Percentiles rank a stretch among this genome's conserved stretches.
Conservation (phyloP, 2,329 filamentous ascomycete genomes). For the Scedosporium minutisporum region DNA sequence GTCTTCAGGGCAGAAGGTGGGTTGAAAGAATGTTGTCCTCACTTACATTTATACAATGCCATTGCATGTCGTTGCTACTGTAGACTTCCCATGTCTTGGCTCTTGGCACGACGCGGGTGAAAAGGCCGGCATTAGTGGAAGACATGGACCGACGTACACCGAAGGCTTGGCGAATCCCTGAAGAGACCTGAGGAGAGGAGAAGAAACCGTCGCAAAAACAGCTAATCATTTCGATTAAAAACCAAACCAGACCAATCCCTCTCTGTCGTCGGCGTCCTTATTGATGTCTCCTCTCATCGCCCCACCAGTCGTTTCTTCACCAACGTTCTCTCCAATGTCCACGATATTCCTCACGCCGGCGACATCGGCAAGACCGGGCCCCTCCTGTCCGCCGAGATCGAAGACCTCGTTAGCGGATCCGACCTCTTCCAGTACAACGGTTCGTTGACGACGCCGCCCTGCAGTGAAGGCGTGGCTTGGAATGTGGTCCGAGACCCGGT, state of each 20-base stretch:
- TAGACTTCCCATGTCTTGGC: not conserved
- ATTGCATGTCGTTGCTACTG: not conserved
- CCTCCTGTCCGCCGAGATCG: constrained; percentile 33
- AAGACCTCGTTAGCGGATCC: constrained; percentile 22
- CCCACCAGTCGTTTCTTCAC: not conserved
- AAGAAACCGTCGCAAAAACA: not conserved
- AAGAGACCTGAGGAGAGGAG: too few relatives aligned
- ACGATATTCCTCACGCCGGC: constrained; percentile 31
- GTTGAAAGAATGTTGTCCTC: not conserved
- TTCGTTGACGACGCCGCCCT: constrained; percentile 54
- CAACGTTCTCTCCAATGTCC: constrained; percentile 20
- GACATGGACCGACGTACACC: too few relatives aligned
- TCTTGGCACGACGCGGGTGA: not conserved
- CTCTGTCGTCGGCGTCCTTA: constrained; percentile 27
- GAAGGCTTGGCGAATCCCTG: too few relatives aligned
- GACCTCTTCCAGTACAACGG: constrained; percentile 42
- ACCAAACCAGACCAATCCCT: constrained; percentile 19
- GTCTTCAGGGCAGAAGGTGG: constrained; percentile 23
- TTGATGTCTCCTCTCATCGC: constrained; percentile 19
- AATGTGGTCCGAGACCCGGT: constrained; percentile 39
- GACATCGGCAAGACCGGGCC: constrained; percentile 21
- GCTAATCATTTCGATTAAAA: not conserved
- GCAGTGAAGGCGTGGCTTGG: constrained; percentile 46
- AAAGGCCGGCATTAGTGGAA: too few relatives aligned
- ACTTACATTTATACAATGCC: not conserved